Evolutionary conservation across 208 protist species (phyloP), one percentile per base, ranked within the genome.

Genomic region (Strigomonas culicis): DNA sequence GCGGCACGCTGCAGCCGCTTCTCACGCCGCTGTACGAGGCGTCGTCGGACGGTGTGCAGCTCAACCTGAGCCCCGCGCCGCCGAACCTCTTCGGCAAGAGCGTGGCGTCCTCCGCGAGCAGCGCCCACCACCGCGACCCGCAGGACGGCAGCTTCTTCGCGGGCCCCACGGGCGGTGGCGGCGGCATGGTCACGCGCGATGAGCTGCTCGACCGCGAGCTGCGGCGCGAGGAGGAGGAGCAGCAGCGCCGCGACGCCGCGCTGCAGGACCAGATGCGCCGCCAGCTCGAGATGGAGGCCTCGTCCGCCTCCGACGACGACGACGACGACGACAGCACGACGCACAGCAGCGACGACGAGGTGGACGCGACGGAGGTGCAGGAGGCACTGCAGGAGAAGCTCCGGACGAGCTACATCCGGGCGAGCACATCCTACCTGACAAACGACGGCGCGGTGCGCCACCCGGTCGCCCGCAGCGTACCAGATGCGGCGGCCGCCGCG

Each of bases 321-420:
- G 61, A 43, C 34, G 56, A 28, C 25, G 70, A 41, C n/a, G 63
- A 68, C 22, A 52, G 36, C 27, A 59, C 74, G 15, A 59, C n/a
- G n/a, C n/a, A n/a, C n/a, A n/a, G n/a, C n/a, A n/a, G 67, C 52
- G 72, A 70, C 19, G 71, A 13, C 7, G 63, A 78, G n/a, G 53
- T 90, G 22, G 79, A 93, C 58, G 81, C 70, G 0, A 74, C 62
- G 24, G 76, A 72, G 19, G 66, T 90, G 7, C 87, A 93, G 72
- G 71, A 80, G 13, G 59, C 60, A 15, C 72, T 93, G 60, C 84
- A 93, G 69, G 59, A 74, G n/a, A 78, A 79, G 41, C 75, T 93
- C 52, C 50, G 49, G 6, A 25, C 36, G 32, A 57, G 63, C 4
- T 56, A 34, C 21, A 74, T 79, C 27, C 31, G 39, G 11, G 62